Evolutionary conservation across 305 asterid genomes (phyloP).

Genomic region (Petunia hybrid): DNA sequence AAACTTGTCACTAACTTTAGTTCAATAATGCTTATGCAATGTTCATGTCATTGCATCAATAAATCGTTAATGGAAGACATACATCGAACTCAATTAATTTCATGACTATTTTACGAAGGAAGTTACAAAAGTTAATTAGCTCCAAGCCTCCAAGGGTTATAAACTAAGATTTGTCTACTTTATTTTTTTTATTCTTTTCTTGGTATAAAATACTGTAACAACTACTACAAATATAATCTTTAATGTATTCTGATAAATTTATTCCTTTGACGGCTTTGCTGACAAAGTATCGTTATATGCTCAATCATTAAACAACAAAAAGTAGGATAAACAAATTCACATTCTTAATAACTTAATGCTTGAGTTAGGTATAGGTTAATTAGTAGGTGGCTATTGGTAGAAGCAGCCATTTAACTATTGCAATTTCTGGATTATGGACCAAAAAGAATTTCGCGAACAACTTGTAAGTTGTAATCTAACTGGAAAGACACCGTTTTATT

Average conservation of each 20-base stretch:
- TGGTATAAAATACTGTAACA: too few species aligned
- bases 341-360: background rate
- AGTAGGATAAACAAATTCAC: background rate
- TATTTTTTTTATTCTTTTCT: too few species aligned
- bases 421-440: background rate
- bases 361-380: background rate
- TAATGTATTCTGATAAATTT: background rate
- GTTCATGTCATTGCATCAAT: background rate
- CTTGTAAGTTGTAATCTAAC: conserved; percentile 1
- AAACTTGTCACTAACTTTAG: background rate
- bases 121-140: background rate
- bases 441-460: background rate
- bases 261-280: background rate
- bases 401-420: background rate
- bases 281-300: background rate
- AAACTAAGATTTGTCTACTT: too few species aligned
- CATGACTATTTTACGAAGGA: background rate
- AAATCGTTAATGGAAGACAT: background rate
- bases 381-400: background rate
- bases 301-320: background rate
- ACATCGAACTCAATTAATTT: background rate
- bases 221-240: too few species aligned
- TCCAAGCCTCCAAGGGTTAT: background rate
- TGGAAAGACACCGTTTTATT: background rate
- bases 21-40: background rate